phyloP scores from a whole-genome alignment of 805 yeast genomes.

The Kazachstania psychrophila region DNA sequence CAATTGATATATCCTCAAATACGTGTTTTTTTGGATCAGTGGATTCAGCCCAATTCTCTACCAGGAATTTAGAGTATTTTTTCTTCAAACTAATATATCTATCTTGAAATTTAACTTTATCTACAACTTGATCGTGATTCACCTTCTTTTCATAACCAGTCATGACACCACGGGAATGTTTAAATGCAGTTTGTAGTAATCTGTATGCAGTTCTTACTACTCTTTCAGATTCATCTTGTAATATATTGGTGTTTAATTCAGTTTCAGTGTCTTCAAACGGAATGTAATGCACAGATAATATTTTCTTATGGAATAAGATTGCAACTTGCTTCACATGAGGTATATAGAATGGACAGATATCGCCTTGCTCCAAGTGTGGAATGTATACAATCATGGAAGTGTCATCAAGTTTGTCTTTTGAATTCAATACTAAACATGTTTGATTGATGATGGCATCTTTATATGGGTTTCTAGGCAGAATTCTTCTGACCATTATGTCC shows the following conservation, averaged over 20 bases:
- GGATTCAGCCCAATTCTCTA: slow-evolving; percentile 81
- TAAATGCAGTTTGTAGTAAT: slow-evolving; percentile 65
- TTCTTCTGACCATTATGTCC: slow-evolving; percentile 62
- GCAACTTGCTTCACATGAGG: slow-evolving; percentile 80
- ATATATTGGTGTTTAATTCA: slow-evolving; percentile 8
- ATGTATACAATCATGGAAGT: slow-evolving; percentile 58
- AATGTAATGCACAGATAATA: slow-evolving; percentile 63
- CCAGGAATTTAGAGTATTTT: slow-evolving; percentile 65
- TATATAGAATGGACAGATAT: slow-evolving; percentile 76
- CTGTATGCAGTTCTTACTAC: slow-evolving; percentile 75
- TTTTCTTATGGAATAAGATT: slow-evolving; percentile 40
- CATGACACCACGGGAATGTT: slow-evolving; percentile 77
- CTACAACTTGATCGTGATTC: slow-evolving; percentile 77
- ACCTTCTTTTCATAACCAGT: slow-evolving; percentile 84
- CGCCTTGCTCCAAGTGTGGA: slow-evolving; percentile 57
- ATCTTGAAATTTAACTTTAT: slow-evolving; percentile 75
- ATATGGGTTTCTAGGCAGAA: slow-evolving; percentile 86
- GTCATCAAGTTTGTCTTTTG: slow-evolving; percentile 13
- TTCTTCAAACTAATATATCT: slow-evolving; percentile 72
- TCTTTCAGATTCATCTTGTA: slow-evolving; percentile 41
- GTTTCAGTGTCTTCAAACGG: slow-evolving; percentile 38
- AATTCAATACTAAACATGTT: slow-evolving; percentile 52
- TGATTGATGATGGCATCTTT: slow-evolving; percentile 79
- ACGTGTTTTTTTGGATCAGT: slow-evolving; percentile 95
- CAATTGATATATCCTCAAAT: slow-evolving; percentile 91